Evolutionary conservation across 73 alveolate species (phyloP).

Genomic region (Paraurostyla sp.): DNA sequence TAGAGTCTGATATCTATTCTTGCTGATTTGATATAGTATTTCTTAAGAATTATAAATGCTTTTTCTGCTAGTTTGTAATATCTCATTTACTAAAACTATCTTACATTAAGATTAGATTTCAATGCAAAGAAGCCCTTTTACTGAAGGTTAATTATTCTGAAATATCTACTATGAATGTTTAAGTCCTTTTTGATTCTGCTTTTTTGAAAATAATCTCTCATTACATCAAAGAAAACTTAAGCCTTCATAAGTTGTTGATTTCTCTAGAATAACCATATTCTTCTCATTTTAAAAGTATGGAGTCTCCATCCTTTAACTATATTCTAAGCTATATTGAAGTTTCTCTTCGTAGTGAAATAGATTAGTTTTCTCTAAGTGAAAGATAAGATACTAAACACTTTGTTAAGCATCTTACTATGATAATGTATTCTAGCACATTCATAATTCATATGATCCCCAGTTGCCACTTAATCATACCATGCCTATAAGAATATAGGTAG

Average conservation of each 20-base stretch:
- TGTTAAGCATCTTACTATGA: neutral
- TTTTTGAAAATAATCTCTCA: neutral
- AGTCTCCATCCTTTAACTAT: conserved; percentile 8
- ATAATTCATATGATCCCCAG: conserved; percentile 38
- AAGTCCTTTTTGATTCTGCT: neutral
- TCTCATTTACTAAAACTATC: neutral
- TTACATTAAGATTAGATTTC: neutral
- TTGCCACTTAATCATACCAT: neutral
- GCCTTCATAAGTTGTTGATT: neutral
- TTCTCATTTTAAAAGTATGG: neutral
- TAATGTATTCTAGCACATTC: conserved; percentile 31
- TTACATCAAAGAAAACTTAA: neutral
- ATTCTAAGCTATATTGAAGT: neutral
- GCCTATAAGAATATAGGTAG: neutral
- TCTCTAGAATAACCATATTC: neutral
- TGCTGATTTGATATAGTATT: neutral
- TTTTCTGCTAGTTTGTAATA: neutral
- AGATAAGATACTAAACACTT: neutral
- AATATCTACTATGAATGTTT: conserved; percentile 21
- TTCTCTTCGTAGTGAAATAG: neutral
- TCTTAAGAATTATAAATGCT: neutral
- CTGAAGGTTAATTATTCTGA: conserved; percentile 18
- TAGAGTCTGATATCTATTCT: neutral
- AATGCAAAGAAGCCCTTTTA: conserved; percentile 23
- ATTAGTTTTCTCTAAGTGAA: neutral